Base-by-base conservation (phyloP, 352 stramenopile genomes). In the Globisporangium middletonii region DNA sequence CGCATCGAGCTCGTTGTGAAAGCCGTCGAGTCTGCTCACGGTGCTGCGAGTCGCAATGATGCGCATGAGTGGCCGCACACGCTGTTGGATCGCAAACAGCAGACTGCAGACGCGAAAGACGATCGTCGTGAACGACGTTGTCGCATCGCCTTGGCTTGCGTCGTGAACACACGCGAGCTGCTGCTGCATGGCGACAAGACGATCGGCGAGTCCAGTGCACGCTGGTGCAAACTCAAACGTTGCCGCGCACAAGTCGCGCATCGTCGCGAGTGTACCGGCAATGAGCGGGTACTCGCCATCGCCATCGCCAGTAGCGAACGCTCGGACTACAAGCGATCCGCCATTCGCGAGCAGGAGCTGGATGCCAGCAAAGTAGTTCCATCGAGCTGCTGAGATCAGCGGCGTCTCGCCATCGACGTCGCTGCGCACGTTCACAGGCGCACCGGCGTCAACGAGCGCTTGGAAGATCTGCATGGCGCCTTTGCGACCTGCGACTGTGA, bases 21-120 rank as follows among this genome's bases (percentile, higher is more conserved):
- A 38, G 33, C 33, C 33, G 33, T 38, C 8, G 42, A 47, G 42
- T 9, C 42, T 47, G 7, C 42, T 47, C 42, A 47, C 42, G 44
- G 9, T 30, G 44, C 19, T 49, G 3, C 44, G 18, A 30, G n/a
- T 52, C 27, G 12, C 28, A 12, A 6, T 33, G 27, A 28, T 1
- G 27, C 54, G 33, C 2, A 11, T 19, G 0, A 46, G 45, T 0
- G 35, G 23, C 2, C 9, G 5, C 8, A 8, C 4, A 1, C 37
- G 55, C 33, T 54, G 53, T 35, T 49, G 11, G 9, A 60, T 35
- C 13, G 46, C 3, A 27, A 60, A 48, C 30, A 54, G 30, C 49
- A 54, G 49, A 18, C 33, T 42, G 15, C 18, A 30, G 7, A 54
- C 30, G 6, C 55, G 46, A 35, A 60, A 55, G 8, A 60, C 19